Base-by-base conservation (phyloP, 768 basidiomycete genomes). In the Lentinus tigrinus region DNA sequence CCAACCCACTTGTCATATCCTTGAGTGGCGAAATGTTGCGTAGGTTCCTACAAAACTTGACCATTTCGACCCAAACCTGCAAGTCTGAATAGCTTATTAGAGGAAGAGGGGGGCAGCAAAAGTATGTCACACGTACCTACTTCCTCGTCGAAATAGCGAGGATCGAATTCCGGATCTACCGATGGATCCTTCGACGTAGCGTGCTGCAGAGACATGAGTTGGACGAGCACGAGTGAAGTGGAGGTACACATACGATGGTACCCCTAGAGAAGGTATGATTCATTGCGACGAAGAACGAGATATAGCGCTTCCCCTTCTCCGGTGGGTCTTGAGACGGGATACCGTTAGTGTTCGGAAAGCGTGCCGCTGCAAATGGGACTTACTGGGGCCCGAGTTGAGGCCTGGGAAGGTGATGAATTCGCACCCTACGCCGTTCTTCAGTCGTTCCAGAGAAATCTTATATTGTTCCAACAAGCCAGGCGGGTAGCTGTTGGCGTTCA, bases 181-280 rank as follows among this genome's bases (percentile, higher is more conserved):
- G 49, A n/a, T 1, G 73, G 70, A 46, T 76, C 70, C 9, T 53
- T 52, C 14, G 72, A 73, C 0, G 47, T 60, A 7, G 72, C 65
- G 52, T 72, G 70, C 69, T 72, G 70, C 67, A 51, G 38, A 8
- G 4, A 34, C 24, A 21, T 24, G 16, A 42, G 19, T 27, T 3
- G 42, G 4, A 16, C 28, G 9, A 38, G 11, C 38, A 28, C 49
- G 3, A 39, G 14, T 23, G 4, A 27, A 39, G 3, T 24, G 34
- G 17, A 34, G 31, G 24, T 1, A 24, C 9, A 70, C 77, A 38
- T 49, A 81, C 81, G 56, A 84, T 78, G 0, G 77, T 73, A 1
- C 83, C 82, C 13, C 81, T 69, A 10, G 78, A 80, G 60, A 81
- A 74, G 2, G 73, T 72, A 48, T 83, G 77, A 53, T 79, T 78